These are phyloP conservation scores for Leccinum aurantiacum DNA, from an alignment of 768 basidiomycete genomes.

Conservation along the genomic window DNA sequence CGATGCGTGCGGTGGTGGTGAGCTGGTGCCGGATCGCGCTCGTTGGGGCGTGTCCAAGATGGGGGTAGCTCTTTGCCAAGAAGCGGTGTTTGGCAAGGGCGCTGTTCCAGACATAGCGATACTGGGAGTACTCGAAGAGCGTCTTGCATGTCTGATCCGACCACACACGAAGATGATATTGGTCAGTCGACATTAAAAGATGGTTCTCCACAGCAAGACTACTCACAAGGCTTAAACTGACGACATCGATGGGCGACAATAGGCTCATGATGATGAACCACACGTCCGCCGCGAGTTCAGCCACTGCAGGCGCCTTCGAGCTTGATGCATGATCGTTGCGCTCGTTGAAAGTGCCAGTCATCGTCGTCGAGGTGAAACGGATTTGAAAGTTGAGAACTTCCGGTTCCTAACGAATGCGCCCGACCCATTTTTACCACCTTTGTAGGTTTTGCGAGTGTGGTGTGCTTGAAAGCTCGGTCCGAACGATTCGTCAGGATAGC, in stretches of 20 bases:
- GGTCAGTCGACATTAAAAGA: background rate
- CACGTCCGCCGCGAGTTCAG: conserved; percentile 25
- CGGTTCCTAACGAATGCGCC: background rate
- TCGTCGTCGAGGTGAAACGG: conserved; percentile 1
- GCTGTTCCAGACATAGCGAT: conserved; percentile 27
- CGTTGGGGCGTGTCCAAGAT: conserved; percentile 22
- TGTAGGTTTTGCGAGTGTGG: conserved; percentile 4
- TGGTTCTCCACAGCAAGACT: background rate
- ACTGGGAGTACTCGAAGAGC: conserved; percentile 25
- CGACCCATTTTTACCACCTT: conserved; percentile 12
- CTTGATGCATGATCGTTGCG: too few relatives aligned
- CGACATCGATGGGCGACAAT: conserved; percentile 26
- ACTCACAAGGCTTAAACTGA: conserved; percentile 30
- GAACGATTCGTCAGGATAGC: conserved; percentile 21
- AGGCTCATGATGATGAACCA: conserved; percentile 33
- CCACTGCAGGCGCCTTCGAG: too few relatives aligned
- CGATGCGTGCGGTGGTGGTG: conserved; percentile 22
- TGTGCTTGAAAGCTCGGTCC: background rate
- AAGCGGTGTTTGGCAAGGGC: conserved; percentile 28
- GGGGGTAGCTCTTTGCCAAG: conserved; percentile 25
- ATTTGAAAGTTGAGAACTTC: background rate
- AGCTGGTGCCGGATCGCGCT: conserved; percentile 26
- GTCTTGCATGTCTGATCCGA: conserved; percentile 25
- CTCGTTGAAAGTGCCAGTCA: background rate
- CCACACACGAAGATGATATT: background rate